A percentile compares a stretch with the other conserved stretches of the same genome.
Conservation (phyloP, 306 rosid species). For the Castanea sativa region DNA sequence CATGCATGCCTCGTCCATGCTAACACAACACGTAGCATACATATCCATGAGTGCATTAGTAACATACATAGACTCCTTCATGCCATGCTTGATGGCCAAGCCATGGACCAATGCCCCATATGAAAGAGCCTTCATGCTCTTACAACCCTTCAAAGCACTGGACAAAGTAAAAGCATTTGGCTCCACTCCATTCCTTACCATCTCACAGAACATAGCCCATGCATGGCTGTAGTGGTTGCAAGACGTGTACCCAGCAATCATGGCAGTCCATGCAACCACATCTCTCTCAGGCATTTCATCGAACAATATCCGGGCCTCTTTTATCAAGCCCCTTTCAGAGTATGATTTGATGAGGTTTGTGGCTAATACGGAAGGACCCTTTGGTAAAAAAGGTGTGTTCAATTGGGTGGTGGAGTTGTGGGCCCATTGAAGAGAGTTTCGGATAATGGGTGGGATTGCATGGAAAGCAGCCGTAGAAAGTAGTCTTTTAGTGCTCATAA, state of each 20-base stretch:
- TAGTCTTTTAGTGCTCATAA: constrained; percentile 27
- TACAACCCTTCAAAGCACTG: constrained; percentile 65
- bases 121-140: constrained; percentile 50
- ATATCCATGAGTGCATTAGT: constrained; percentile 64
- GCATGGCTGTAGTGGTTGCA: constrained; percentile 41
- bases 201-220: constrained; percentile 53
- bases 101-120: constrained; percentile 57
- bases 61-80: constrained; percentile 52
- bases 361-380: constrained; percentile 34
- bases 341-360: constrained; percentile 50
- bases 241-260: constrained; percentile 62
- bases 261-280: constrained; percentile 67
- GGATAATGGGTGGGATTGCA: constrained; percentile 37
- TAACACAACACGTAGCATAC: constrained; percentile 62
- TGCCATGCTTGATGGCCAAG: constrained; percentile 48
- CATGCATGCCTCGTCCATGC: constrained; percentile 48
- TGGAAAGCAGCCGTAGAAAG: constrained; percentile 27
- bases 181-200: constrained; percentile 38
- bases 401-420: constrained; percentile 18
- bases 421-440: constrained; percentile 36
- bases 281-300: constrained; percentile 68
- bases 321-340: constrained; percentile 31
- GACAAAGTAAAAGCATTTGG: constrained; percentile 71
- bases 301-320: constrained; percentile 60
- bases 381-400: constrained; percentile 34